Percentiles rank a stretch among this genome's conserved stretches.
phyloP scores from a whole-genome alignment of 192 early-diverging fungal genomes.

The Rhizoclosmatium globosum region DNA sequence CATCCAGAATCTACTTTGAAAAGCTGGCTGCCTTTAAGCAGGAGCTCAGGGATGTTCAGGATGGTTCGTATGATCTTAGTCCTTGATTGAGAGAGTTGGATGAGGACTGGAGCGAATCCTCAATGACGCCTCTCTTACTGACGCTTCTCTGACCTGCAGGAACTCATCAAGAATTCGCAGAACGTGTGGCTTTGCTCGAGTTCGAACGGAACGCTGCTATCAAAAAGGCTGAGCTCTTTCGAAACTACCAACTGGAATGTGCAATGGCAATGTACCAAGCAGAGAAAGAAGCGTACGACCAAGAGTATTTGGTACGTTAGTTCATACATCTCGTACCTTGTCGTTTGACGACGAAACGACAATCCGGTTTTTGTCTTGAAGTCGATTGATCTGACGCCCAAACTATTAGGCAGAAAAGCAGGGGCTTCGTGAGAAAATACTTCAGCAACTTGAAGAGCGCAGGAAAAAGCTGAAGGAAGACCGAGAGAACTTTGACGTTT shows the following conservation, averaged over 20 bases:
- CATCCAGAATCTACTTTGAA: slow-evolving; percentile 43
- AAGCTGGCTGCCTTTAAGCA: slow-evolving; percentile 42
- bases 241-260: slow-evolving; percentile 76
- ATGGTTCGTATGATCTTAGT: slow-evolving; percentile 15
- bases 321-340: background rate
- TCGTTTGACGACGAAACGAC: background rate
- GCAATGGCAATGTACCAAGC: slow-evolving; percentile 69
- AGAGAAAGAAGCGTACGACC: slow-evolving; percentile 58
- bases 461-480: slow-evolving; percentile 82
- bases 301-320: slow-evolving; percentile 32
- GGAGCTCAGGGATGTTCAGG: slow-evolving; percentile 39
- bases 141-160: slow-evolving; percentile 43
- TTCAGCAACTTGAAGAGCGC: slow-evolving; percentile 78
- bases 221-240: slow-evolving; percentile 61
- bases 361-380: background rate
- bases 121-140: background rate
- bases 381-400: background rate
- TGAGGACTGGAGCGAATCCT: background rate
- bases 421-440: slow-evolving; percentile 76
- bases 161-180: slow-evolving; percentile 73
- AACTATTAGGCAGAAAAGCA: slow-evolving; percentile 53
- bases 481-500: slow-evolving; percentile 82
- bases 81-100: background rate
- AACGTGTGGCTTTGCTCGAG: slow-evolving; percentile 68
- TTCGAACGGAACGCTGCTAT: slow-evolving; percentile 65